Base-by-base conservation (phyloP, 2,329 filamentous ascomycete genomes). In the Curvularia spicifera region DNA sequence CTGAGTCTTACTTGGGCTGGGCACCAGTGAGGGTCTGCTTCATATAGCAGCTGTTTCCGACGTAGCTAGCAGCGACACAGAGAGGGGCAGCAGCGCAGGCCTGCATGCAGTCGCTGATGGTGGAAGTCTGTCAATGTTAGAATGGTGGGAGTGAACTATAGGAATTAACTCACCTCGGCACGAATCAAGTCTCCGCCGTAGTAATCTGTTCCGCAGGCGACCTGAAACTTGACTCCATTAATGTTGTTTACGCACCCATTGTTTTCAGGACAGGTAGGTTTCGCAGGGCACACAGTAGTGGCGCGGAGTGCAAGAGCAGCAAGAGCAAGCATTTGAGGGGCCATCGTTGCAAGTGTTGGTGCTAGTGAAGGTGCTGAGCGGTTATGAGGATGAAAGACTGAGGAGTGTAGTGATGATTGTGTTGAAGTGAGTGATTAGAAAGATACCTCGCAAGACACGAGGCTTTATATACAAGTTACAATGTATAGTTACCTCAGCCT, bases 131-230 rank as follows among this genome's bases (percentile, higher is more conserved):
- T 29, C 13, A 18, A 29, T 13, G 24, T 33, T 5, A 40, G 24
- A 3, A 20, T 2, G 6, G 7, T 29, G 24, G 15, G n/a, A 24
- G 15, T 39, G 0, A 15, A 42, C 2, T 50, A 24, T 28, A 7
- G 24, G 31, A 37, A 29, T 1, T 29, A 18, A 12, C n/a, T 51
- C 35, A 42, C 48, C 24, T 51, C 29, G 22, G 48, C 48, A 10
- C 33, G 35, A 2, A 39, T 33, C 48, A 51, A 51, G 35, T 51
- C 48, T 39, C 48, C 48, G 13, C 48, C 48, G 24, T 51, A 51
- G 48, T 51, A 51, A 35, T 51, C 48, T 31, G 48, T 51, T 35
- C 29, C 48, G 7, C 48, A 51, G 48, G 29, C 35, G 18, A 51
- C 48, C 24, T 51, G 48, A 20, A 51, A 40, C 12, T 33, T 51